Percentiles rank a stretch among this genome's conserved stretches.
These are phyloP conservation scores for Durio zibethinus DNA, from an alignment of 345 rosid genomes.

Conservation along the genomic window DNA sequence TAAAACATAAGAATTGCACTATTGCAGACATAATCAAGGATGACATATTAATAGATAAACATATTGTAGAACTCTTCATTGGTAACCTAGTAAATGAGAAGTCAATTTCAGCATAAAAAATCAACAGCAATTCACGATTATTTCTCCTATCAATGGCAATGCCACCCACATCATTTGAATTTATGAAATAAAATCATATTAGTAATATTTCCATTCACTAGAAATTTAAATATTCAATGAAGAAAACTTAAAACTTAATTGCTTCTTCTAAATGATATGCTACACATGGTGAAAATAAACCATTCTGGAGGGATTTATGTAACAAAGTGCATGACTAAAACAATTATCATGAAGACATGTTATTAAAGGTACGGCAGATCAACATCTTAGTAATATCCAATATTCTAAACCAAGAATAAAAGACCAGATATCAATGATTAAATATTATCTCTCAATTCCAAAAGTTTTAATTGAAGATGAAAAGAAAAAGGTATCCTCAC, in stretches of 20 bases:
- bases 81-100: background rate
- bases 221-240: background rate
- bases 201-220: background rate
- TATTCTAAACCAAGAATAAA: background rate
- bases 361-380: background rate
- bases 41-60: background rate
- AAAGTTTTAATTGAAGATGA: background rate
- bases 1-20: background rate
- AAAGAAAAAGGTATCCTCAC: slow-evolving; percentile 33
- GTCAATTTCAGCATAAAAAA: background rate
- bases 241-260: background rate
- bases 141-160: background rate
- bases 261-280: background rate
- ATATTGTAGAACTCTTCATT: background rate
- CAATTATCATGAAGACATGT: background rate
- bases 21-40: background rate
- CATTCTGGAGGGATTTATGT: background rate
- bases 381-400: background rate
- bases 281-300: background rate
- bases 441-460: slow-evolving; percentile 2
- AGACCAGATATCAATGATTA: background rate
- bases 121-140: background rate
- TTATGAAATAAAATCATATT: background rate
- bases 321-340: background rate
- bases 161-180: background rate